Evolutionary conservation across 2,329 filamentous ascomycete species (phyloP), one percentile per base, ranked within the genome.

Genomic region (Sclerotinia nivalis): DNA sequence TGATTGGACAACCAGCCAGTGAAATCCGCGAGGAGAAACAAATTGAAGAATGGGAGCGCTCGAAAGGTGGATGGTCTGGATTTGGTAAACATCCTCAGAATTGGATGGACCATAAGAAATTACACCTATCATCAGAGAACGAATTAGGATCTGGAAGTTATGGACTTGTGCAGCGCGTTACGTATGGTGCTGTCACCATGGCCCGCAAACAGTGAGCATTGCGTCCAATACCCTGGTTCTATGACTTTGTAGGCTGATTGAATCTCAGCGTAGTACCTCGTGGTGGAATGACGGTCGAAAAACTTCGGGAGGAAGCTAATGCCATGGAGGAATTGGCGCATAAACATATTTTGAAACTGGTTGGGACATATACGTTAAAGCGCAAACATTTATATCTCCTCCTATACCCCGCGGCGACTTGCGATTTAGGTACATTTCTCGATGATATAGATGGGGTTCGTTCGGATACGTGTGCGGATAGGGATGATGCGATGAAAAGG

Each of bases 291-390:
- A 79, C 79, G 6, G 79, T 84, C 20, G 79, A 83, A 13, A 77
- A 79, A 62, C 75, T 85, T 60, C 80, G 82, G 58, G 80, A 82
- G 70, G 83, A 85, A 75, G 82, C 82, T 40, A 76, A 82, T 70
- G 82, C 82, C 6, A 84, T 85, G 83, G 81, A 83, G 70, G 80
- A 80, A 70, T 78, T 85, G 12, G 80, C 81, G 54, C 83, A 85
- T 72, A 80, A 81, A 59, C 83, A 85, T 73, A 82, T 85, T 60
- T 80, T 85, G 69, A 82, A 80, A 73, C 75, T 85, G 31, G 80
- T 84, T 25, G 83, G 83, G 2, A 82, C 83, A 1, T 85, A 85
- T 72, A 81, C 81, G 54, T 77, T 79, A 8, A 79, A 78, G 34
- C 76, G 75, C 13, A 79, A 80, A 70, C 78, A 83, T 69, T 74